phyloP scores from a whole-genome alignment of 805 yeast species.

The Saturnispora galanensis region DNA sequence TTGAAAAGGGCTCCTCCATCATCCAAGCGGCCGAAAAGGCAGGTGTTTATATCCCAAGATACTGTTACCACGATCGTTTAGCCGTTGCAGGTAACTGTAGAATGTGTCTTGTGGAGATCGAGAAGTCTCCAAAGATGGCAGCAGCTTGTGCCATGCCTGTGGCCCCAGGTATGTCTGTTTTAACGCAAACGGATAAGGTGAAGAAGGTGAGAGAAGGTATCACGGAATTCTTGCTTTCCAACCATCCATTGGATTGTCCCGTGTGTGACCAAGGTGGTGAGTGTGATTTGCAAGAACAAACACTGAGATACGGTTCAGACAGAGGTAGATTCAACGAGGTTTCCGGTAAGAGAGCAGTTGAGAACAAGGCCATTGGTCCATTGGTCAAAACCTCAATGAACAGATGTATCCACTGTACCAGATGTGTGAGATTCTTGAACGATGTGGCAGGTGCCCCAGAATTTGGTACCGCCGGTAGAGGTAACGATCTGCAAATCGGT shows the following conservation, averaged over 20 bases:
- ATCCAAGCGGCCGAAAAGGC: constrained; percentile 91
- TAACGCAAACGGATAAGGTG: constrained; percentile 68
- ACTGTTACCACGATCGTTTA: constrained; percentile 85
- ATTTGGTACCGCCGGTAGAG: constrained; percentile 82
- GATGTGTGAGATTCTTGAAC: constrained; percentile 83
- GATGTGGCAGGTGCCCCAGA: constrained; percentile 92
- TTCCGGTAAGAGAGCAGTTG: constrained; percentile 80
- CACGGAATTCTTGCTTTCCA: constrained; percentile 77
- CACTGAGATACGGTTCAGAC: constrained; percentile 73
- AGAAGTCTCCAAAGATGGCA: constrained; percentile 79
- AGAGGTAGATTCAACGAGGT: constrained; percentile 79
- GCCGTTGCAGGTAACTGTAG: constrained; percentile 91
- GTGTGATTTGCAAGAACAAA: constrained; percentile 86
- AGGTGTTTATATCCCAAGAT: constrained; percentile 79
- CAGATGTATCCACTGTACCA: constrained; percentile 85
- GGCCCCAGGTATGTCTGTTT: constrained; percentile 80
- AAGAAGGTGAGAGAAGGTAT: constrained; percentile 83
- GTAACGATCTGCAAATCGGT: constrained; percentile 87
- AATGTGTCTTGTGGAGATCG: constrained; percentile 86
- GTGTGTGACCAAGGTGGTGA: constrained; percentile 94
- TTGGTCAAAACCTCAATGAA: constrained; percentile 85
- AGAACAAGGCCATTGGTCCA: constrained; percentile 86
- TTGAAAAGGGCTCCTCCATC: constrained; percentile 80
- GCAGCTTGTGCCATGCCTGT: constrained; percentile 92
- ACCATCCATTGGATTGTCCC: constrained; percentile 89